Base-by-base conservation (phyloP, 352 stramenopile genomes). In the Elongisporangium undulatum region DNA sequence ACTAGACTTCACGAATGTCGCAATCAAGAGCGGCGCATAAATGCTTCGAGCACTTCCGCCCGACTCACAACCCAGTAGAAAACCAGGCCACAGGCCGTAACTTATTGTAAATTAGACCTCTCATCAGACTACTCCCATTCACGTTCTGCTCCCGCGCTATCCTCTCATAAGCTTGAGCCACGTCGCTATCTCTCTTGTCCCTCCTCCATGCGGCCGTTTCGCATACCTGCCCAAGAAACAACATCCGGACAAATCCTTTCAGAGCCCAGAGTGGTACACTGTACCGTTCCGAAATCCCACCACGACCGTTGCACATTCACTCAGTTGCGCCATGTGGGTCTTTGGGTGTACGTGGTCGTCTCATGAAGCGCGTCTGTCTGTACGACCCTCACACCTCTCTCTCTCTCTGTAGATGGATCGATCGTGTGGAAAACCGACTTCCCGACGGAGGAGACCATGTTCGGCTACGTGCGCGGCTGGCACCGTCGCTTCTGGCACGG, bases 401-500 rank as follows among this genome's bases (percentile, higher is more conserved):
- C 34, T 45, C 13, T 15, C 2, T 17, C 10, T 45, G 10, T 45
- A 45, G 34, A 79, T 70, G 69, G 69, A 24, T 81, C 69, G 39
- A 78, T 80, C 51, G 68, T 81, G 39, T 85, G 72, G 68, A 79
- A 79, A 66, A 79, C 68, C 9, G 71, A 66, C 24, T 77, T 76
- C 62, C 68, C 65, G 9, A 68, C 70, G n/a, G 67, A 81, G 49
- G 64, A 75, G 41, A 75, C 64, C 10, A 58, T 61, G 41, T 77
- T 76, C 49, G 68, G 69, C 38, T 86, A 71, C 64, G 77, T 89
- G n/a, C 58, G 79, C 17, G 82, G 82, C 53, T 92, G 67, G 64
- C 74, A 85, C 55, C 75, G 82, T 7, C 79, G 82, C 55, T 92
- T 92, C 66, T 92, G 81, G 80, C 82, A 92, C 58, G 79, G 82